Evolutionary conservation across 2,329 filamentous ascomycete genomes (phyloP), one percentile per base, ranked within the genome.

Genomic region (Fusarium metavorans): DNA sequence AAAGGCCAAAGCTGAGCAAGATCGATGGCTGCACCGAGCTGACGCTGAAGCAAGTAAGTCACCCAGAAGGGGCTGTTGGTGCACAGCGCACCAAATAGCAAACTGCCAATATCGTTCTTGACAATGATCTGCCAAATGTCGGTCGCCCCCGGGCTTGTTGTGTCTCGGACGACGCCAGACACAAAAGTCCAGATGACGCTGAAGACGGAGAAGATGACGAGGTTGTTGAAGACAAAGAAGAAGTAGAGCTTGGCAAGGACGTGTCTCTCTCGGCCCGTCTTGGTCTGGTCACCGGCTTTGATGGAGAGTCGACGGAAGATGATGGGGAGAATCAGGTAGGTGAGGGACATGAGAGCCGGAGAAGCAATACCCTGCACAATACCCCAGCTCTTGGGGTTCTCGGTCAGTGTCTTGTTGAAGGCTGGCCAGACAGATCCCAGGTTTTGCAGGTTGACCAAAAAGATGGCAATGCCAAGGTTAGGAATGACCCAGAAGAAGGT

Each of bases 171-270:
- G 41, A 97, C 91, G 6, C 86, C 86, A 1, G 91, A 85, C 10
- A 95, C 86, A 77, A 95, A 95, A 2, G 87, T 86, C 91, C 94
- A 98, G 18, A 95, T 84, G 2, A 94, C 92, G 52, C 94, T 94
- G 83, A 98, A 98, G 16, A 98, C 87, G 13, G 95, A 98, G 83
- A 98, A 98, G 67, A 98, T 92, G 75, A 99, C 87, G 65, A 99
- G 84, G 80, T 98, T 98, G 89, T 99, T 99, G 87, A 99, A 95
- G 62, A 98, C 90, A 83, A 99, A 99, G 85, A 99, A 99, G 20
- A 94, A 90, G 84, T 97, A 99, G 3, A 99, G 88, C 83, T 97
- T 97, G 72, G 91, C 92, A 68, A 97, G 89, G 62, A 99, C 97
- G 82, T 98, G 96, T 34, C 95, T 90, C 82, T 99, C 97, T 64